Conservation (phyloP, 352 stramenopile species). For the Globisporangium abappressorium region DNA sequence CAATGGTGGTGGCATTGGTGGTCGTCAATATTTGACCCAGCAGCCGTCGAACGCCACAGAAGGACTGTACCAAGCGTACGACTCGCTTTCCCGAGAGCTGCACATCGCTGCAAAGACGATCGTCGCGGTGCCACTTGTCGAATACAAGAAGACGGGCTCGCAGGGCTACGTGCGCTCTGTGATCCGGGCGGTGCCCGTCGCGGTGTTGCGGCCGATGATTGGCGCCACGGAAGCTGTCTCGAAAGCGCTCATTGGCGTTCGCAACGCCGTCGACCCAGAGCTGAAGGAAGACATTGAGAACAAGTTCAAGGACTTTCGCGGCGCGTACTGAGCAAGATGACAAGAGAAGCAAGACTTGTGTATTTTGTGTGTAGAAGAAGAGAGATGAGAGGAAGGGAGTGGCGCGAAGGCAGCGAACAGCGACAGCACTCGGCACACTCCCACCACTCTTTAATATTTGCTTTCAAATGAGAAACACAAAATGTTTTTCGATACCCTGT, state of each 20-base stretch:
- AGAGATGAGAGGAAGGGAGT: neutral
- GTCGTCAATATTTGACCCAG: conserved; percentile 76
- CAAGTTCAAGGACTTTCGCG: conserved; percentile 89
- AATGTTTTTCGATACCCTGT: neutral
- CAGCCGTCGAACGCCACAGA: conserved; percentile 82
- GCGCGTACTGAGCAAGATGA: conserved; percentile 14
- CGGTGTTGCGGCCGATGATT: conserved; percentile 85
- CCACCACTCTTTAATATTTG: neutral
- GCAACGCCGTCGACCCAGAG: conserved; percentile 85
- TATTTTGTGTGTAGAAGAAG: conserved; percentile 2
- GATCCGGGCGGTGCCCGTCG: conserved; percentile 84
- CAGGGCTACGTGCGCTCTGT: conserved; percentile 86
- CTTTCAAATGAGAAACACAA: neutral
- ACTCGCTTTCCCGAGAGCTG: conserved; percentile 78
- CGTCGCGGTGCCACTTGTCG: conserved; percentile 83
- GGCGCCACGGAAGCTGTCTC: conserved; percentile 82
- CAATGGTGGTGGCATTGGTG: conserved; percentile 65
- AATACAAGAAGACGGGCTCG: conserved; percentile 90
- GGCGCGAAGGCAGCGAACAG: neutral
- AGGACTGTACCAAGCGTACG: conserved; percentile 82
- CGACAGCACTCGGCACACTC: neutral
- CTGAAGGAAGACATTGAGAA: conserved; percentile 90
- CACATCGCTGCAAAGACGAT: conserved; percentile 87
- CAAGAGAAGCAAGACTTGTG: neutral
- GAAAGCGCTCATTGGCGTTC: conserved; percentile 83